Conservation (phyloP, 192 early-diverging fungal species). For the Chytriomyces sp. region DNA sequence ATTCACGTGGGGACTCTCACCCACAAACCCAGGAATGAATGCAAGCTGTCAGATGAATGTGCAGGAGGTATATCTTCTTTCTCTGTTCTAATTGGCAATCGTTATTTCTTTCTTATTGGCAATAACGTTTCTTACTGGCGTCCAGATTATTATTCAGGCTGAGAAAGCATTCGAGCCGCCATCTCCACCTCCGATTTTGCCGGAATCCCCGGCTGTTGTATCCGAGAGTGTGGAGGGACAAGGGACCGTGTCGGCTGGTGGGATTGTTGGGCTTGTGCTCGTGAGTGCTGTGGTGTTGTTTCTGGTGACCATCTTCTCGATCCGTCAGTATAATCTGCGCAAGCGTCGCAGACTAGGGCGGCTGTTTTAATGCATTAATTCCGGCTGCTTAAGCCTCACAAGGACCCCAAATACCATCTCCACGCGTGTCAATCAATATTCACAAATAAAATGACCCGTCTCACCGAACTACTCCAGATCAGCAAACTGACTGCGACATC, state of each 20-base stretch:
- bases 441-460: neutral
- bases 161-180: neutral
- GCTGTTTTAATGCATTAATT: neutral
- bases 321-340: neutral
- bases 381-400: neutral
- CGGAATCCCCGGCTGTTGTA: no score
- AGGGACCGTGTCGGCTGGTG: neutral
- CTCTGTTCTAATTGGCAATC: no score
- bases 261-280: neutral
- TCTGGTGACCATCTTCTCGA: neutral
- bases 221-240: no score
- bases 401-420: neutral
- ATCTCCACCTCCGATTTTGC: neutral
- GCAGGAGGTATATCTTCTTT: neutral
- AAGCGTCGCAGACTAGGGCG: neutral
- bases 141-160: neutral
- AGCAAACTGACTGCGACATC: neutral
- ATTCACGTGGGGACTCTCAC: slow-evolving; percentile 1
- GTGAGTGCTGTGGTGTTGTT: neutral
- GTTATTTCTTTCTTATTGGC: no score
- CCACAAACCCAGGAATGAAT: neutral
- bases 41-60: neutral
- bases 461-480: neutral
- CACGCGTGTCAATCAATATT: neutral
- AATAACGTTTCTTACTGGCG: no score